A percentile compares a stretch with the other conserved stretches of the same genome.
Evolutionary conservation across 129 eudicot species (phyloP).

Genomic region (Gnaphalium uliginosum): DNA sequence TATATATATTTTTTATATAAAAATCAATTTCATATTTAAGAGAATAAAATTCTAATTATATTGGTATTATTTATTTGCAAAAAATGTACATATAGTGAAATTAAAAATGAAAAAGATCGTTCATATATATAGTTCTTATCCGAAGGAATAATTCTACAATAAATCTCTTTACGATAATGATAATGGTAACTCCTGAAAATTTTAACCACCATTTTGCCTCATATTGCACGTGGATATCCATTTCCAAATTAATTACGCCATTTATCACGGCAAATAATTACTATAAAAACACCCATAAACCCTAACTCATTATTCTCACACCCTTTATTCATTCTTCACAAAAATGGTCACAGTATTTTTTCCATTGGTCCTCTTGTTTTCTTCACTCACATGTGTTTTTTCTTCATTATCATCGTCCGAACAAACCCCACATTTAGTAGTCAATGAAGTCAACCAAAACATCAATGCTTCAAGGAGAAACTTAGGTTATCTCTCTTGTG

Average conservation of each 20-base stretch:
- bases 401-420: conserved; percentile 34
- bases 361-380: conserved; percentile 23
- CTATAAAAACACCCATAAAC: conserved; percentile 39
- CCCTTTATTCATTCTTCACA: conserved; percentile 9
- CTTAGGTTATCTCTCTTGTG: conserved; percentile 64
- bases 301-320: conserved; percentile 6
- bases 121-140: too few relatives aligned
- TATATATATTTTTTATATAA: too few relatives aligned
- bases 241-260: conserved; percentile 60
- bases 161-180: too few relatives aligned
- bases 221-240: conserved; percentile 22
- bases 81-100: too few relatives aligned
- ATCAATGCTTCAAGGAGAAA: conserved; percentile 73
- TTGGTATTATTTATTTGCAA: too few relatives aligned
- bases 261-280: conserved; percentile 55
- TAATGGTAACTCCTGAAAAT: conserved; percentile 3
- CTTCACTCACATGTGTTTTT: conserved; percentile 22
- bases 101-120: too few relatives aligned
- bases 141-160: too few relatives aligned
- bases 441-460: conserved; percentile 60
- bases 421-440: conserved; percentile 49
- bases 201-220: neutral
- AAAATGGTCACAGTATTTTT: conserved; percentile 11
- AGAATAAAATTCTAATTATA: too few relatives aligned
- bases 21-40: too few relatives aligned